Evolutionary conservation across 2,329 filamentous ascomycete genomes (phyloP), one percentile per base, ranked within the genome.

Genomic region (Stachybotrys chlorohalonatus): DNA sequence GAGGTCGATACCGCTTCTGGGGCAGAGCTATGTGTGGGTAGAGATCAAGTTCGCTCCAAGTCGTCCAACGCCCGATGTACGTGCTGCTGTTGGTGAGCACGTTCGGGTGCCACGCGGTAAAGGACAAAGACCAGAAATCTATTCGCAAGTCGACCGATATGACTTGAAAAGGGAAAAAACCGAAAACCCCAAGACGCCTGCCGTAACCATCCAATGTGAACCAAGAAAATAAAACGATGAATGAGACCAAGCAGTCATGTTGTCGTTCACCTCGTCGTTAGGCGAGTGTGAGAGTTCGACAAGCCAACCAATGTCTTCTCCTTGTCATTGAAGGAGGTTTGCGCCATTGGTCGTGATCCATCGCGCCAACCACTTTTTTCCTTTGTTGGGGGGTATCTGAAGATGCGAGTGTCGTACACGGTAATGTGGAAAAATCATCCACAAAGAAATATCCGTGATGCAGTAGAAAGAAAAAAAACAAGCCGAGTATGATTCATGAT

Each of bases 311-410:
- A 42, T 13, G 9, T 42, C 13, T 42, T 13, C 36, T 42, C 13
- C 13, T 42, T 42, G 13, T 42, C 36, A 13, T 42, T 5, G 36
- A 42, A 42, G 13, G 36, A 42, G 36, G 13, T 42, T 42, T 9
- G 9, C 9, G 3, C 2, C 13, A 13, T 42, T 9, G 36, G 36
- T 9, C 8, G 36, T 42, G 36, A 42, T 42, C 36, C 36, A 42
- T 42, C 36, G 36, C 36, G 36, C 36, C 36, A 42, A 9, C 36
- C 8, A 64, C 64, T 63, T 69, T 63, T 69, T 69, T 64, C 70
- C 68, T 68, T 68, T 70, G 65, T 60, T 64, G 63, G 68, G 24
- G 67, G 68, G 70, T 73, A 72, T 72, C 69, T 69, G 66, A 68
- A 66, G 61, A 64, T 67, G 65, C 63, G 63, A 64, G 57, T 61